Evolutionary conservation across 805 yeast genomes (phyloP).

Genomic region (Scheffersomyces lignosus): DNA sequence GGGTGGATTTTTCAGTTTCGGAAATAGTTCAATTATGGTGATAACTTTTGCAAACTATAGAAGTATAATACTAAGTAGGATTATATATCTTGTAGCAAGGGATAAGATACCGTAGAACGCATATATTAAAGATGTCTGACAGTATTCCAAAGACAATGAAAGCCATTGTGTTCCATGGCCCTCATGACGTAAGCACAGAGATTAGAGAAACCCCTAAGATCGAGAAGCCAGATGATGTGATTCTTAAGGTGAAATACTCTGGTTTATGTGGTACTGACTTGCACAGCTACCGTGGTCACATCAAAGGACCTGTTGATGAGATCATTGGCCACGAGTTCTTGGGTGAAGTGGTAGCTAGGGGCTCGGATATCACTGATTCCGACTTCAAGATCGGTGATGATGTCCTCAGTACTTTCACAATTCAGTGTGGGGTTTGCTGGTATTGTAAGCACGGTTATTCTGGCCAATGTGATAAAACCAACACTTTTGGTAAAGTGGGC

Average conservation of each 20-base stretch:
- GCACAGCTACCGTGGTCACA: constrained; percentile 55
- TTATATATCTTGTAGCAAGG: too few species aligned
- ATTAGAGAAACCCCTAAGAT: constrained; percentile 41
- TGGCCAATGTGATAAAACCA: constrained; percentile 54
- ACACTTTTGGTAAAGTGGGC: constrained; percentile 58
- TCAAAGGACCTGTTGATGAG: constrained; percentile 36
- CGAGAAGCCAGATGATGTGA: constrained; percentile 39
- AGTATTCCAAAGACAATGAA: constrained; percentile 35
- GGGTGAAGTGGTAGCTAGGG: constrained; percentile 44
- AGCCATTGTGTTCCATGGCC: constrained; percentile 51
- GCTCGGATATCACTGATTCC: constrained; percentile 21
- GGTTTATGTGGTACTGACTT: constrained; percentile 59
- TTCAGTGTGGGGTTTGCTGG: constrained; percentile 62
- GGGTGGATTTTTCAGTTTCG: too few species aligned
- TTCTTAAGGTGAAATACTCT: constrained; percentile 47
- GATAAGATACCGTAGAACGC: too few species aligned
- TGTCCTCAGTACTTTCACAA: constrained; percentile 49
- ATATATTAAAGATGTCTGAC: too few species aligned
- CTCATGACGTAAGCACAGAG: constrained; percentile 40
- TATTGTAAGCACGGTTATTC: constrained; percentile 55
- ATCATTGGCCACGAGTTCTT: constrained; percentile 56
- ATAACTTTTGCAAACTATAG: too few species aligned
- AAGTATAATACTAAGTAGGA: too few species aligned
- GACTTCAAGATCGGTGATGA: constrained; percentile 46
- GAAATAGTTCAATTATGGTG: too few species aligned